Evolutionary conservation across 202 grass and related monocot genomes (phyloP), one percentile per base, ranked within the genome.

Genomic region (Elaeis oleifera): DNA sequence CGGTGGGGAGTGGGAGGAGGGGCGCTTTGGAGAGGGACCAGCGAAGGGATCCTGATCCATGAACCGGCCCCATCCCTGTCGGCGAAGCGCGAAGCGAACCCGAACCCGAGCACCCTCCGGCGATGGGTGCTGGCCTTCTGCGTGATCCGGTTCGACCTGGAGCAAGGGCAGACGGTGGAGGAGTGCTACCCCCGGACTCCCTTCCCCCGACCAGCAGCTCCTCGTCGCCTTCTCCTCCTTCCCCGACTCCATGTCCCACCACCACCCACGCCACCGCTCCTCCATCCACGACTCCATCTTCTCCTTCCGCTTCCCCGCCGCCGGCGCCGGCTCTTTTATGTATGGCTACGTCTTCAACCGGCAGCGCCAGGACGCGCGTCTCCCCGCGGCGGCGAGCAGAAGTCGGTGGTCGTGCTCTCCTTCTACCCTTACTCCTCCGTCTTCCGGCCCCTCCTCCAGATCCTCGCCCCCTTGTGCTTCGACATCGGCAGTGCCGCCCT

Each of bases 331-430:
- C 6, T 59, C 70, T 14, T 97, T 81, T 63, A 54, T 92, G 56
- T 97, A 97, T 65, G 94, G 94, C 5, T 97, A 92, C 70, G 94
- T 97, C 31, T 97, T 97, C 74, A 97, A 97, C 73, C 94, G 94
- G 60, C 88, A 90, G 81, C 79, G 88, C 48, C 94, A 97, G 79
- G 94, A 97, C 71, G 84, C 84, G 61, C 84, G 88, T 24, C 88
- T 97, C 19, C 88, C 0, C 94, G 94, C 51, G 88, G 88, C 29
- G 94, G 94, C 68, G 94, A 97, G 72, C 94, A 92, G 79, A 97
- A 92, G 67, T 97, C 94, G 1, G 94, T 97, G 5, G 80, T 92
- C 58, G 89, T 97, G 50, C 84, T 97, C 51, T 91, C 94, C 19
- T 68, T 80, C 48, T 76, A 67, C 7, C 94, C 94, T 2, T 97